Evolutionary conservation across 176 grass and related monocot species (phyloP).

Genomic region (Pharus latifolius): DNA sequence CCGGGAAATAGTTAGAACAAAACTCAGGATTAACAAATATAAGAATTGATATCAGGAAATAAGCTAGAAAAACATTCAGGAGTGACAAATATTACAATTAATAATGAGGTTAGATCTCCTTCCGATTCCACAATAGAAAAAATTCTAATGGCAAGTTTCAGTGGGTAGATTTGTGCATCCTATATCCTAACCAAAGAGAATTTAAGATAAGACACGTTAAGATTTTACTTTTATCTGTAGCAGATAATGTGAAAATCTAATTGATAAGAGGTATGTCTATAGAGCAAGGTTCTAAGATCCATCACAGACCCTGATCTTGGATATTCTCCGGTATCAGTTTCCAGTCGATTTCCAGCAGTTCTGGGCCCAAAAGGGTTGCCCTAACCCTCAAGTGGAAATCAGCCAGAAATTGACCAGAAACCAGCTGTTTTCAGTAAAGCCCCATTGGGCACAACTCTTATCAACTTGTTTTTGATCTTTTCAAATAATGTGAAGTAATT

Average conservation of each 20-base stretch:
- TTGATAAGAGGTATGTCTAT: not conserved
- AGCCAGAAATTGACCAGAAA: not conserved
- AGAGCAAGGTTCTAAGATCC: not conserved
- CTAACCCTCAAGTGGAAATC: not conserved
- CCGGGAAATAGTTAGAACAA: slow-evolving; percentile 7
- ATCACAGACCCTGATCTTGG: not conserved
- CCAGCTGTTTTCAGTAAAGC: not conserved
- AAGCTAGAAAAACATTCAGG: slow-evolving; percentile 9
- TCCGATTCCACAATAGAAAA: not conserved
- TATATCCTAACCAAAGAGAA: not conserved
- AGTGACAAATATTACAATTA: not conserved
- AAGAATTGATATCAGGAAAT: slow-evolving; percentile 8
- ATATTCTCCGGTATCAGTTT: not conserved
- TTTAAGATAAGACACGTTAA: not conserved
- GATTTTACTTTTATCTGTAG: not conserved
- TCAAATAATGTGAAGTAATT: not conserved
- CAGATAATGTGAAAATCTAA: not conserved
- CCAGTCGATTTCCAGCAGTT: not conserved
- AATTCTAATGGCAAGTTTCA: not conserved
- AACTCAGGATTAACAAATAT: not conserved
- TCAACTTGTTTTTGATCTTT: not conserved
- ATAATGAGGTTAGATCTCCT: not conserved
- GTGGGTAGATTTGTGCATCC: not conserved
- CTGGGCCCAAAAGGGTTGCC: not conserved
- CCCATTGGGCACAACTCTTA: not conserved